Evolutionary conservation across 176 grass and related monocot species (phyloP), one percentile per base, ranked within the genome.

Genomic region (Ananas comosus): DNA sequence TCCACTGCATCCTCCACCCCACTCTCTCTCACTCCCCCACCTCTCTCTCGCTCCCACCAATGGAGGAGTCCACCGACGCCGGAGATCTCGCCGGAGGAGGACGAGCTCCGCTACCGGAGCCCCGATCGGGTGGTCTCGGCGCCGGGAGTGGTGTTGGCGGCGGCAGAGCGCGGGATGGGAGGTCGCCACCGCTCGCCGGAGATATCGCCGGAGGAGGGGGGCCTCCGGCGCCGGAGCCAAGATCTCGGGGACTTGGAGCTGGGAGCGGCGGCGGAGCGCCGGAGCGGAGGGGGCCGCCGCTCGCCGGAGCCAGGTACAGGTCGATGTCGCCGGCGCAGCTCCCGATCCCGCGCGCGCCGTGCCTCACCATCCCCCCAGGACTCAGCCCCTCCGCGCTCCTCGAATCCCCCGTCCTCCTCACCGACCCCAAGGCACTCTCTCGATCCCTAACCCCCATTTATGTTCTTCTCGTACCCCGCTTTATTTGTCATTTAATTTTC

Each of bases 291-390:
- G 82, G 82, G 90, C 72, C 72, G 65, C 74, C 56, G 56, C 13
- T 61, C 50, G 74, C 77, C 1, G 94, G 84, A 3, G 94, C 94
- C 11, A 88, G 82, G 80, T 99, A 99, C 87, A 90, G 91, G 89
- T 83, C 87, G 16, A 91, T 99, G 94, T 93, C 94, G 61, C 94
- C 90, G 19, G 90, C 94, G 16, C 78, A 78, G 54, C 87, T 99
- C 71, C 89, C 86, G 69, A 99, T 99, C 79, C 72, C 87, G 68
- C 87, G 94, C 17, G 77, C 83, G 54, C 80, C 94, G 42, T 99
- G 90, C 72, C 80, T 99, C 74, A 88, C 84, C 25, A 99, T 99
- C 82, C 90, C 87, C 13, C 74, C 89, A 12, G 94, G 94, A 1
- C 88, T 93, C 72, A 92, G 86, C 74, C 94, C 94, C 63, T 90